phyloP scores from a whole-genome alignment of 331 rosid genomes.

The Cydonia oblonga region DNA sequence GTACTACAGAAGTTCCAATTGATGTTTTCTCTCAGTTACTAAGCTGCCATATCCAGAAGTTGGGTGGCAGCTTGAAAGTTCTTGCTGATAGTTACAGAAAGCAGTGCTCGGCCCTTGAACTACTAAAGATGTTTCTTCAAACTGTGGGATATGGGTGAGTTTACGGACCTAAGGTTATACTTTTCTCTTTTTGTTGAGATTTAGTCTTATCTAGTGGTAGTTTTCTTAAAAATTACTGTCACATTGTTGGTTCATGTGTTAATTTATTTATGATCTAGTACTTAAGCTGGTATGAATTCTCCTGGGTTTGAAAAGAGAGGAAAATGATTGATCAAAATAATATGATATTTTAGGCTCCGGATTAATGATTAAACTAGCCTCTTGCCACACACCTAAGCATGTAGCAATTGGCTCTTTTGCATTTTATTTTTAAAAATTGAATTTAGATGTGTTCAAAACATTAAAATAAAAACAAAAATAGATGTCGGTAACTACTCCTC shows the following conservation, averaged over 20 bases:
- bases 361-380: not conserved
- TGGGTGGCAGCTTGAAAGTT: slow-evolving; percentile 61
- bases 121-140: slow-evolving; percentile 81
- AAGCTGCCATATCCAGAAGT: slow-evolving; percentile 47
- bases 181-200: not conserved
- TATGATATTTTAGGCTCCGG: not conserved
- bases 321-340: not conserved
- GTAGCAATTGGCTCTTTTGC: no score
- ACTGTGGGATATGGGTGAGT: slow-evolving; percentile 66
- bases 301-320: not conserved
- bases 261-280: not conserved
- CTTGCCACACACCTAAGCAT: no score
- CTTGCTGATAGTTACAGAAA: slow-evolving; percentile 78
- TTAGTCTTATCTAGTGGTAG: not conserved
- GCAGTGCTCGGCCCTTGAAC: slow-evolving; percentile 73
- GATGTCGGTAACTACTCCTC: no score
- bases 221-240: not conserved
- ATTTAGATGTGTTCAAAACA: no score
- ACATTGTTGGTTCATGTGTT: not conserved
- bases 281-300: not conserved
- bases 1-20: slow-evolving; percentile 64
- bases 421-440: no score
- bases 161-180: not conserved
- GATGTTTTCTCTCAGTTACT: slow-evolving; percentile 72
- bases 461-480: no score